Evolutionary conservation across 2,329 filamentous ascomycete genomes (phyloP), one percentile per base, ranked within the genome.

Genomic region (Colletotrichum sp.): DNA sequence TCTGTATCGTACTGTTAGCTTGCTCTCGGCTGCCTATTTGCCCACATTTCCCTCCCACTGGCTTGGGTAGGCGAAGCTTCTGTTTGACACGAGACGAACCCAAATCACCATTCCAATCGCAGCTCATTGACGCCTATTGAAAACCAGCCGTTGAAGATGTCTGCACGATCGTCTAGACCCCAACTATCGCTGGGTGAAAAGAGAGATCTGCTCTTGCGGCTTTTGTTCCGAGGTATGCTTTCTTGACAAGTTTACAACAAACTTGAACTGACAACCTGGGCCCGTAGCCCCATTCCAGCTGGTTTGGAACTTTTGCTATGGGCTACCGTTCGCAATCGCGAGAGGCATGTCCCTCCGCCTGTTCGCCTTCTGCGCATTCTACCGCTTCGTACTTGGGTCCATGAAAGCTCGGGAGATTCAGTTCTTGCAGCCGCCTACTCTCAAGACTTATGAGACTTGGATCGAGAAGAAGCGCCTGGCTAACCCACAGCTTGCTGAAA

Each of bases 401-500:
- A 73, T 75, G 69, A 43, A 63, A 7, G 28, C 73, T 3, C 78
- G 77, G 16, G 76, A 82, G 38, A 66, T 80, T 14, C 81, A 81
- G 62, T 75, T 67, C 26, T n/a, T 81, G 4, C 16, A 70, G 14
- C 76, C 77, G 6, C 61, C 79, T 7, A 79, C 79, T 1, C 34
- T 76, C 10, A 59, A 76, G 14, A 69, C 75, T 4, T 82, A 82
- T 68, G 74, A 76, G 69, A 30, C 48, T 16, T 82, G 80, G 78
- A 67, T 81, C 7, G 73, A 71, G 56, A 67, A 66, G 36, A 81
- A 81, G 63, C 21, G 58, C 32, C 58, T 61, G 32, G 36, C 65
- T 30, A 30, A 73, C 2, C 73, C 73, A 4, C 63, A 34, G 14
- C 58, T 69, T 24, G 69, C 32, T 1, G 63, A 43, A 18, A 69